A percentile compares a stretch with the other conserved stretches of the same genome.
Conservation (phyloP, 371 early-diverging fungal species). For the Rhizopus stolonifer region DNA sequence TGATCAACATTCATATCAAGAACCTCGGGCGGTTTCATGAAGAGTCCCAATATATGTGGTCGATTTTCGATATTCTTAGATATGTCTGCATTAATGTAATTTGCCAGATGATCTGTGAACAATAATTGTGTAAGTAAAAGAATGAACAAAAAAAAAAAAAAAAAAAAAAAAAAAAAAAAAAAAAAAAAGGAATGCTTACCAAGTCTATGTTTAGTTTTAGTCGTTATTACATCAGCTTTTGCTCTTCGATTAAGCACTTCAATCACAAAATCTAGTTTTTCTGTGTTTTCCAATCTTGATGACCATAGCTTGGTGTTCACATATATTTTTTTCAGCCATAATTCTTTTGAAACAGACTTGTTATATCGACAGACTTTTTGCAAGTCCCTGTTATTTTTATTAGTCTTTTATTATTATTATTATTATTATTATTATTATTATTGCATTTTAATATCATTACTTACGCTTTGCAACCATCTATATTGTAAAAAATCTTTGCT, state of each 20-base stretch:
- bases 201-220: background rate
- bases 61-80: background rate
- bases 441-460: too few relatives aligned
- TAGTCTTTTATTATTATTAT: background rate
- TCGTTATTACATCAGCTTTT: background rate
- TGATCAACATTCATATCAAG: background rate
- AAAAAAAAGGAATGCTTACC: background rate
- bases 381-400: background rate
- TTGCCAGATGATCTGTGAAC: too few relatives aligned
- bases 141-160: too few relatives aligned
- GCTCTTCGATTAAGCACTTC: conserved; percentile 1
- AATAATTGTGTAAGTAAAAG: too few relatives aligned
- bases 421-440: too few relatives aligned
- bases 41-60: background rate
- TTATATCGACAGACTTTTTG: conserved; percentile 3
- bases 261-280: conserved; percentile 3
- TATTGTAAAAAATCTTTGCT: conserved; percentile 19
- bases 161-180: too few relatives aligned
- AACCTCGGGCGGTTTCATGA: background rate
- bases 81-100: background rate
- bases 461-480: conserved; percentile 19
- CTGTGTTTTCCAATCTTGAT: background rate
- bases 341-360: background rate
- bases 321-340: background rate
- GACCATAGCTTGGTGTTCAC: conserved; percentile 7